A percentile compares a stretch with the other conserved stretches of the same genome.
phyloP scores from a whole-genome alignment of 2,329 filamentous ascomycete genomes.

The Xylaria polymorpha region DNA sequence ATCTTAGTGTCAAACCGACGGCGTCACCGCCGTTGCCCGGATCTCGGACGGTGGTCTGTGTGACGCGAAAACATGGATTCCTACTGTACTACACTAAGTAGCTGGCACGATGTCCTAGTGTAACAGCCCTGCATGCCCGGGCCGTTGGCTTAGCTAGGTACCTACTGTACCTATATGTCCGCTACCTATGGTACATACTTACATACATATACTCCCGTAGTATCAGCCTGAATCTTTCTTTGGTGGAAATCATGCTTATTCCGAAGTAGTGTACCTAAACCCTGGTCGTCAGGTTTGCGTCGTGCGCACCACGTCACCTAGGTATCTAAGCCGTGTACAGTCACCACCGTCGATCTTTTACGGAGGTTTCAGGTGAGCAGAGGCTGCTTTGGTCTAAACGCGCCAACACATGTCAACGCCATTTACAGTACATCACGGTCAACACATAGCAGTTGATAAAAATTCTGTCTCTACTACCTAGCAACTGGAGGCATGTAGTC shows the following conservation, averaged over 20 bases:
- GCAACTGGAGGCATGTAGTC: background rate
- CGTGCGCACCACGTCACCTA: slow-evolving; percentile 2
- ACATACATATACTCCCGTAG: background rate
- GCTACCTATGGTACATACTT: background rate
- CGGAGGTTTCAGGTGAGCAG: slow-evolving; percentile 8
- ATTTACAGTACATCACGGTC: background rate
- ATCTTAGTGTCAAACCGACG: background rate
- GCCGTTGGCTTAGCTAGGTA: background rate
- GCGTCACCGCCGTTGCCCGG: background rate
- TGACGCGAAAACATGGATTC: background rate
- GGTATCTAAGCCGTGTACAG: background rate
- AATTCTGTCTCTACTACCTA: background rate
- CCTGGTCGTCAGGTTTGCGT: slow-evolving; percentile 1
- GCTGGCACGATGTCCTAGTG: background rate
- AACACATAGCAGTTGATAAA: background rate
- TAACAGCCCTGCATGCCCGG: background rate
- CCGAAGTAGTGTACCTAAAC: background rate
- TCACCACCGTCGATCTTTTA: background rate
- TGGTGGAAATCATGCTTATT: background rate
- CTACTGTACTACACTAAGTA: background rate
- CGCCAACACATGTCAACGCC: background rate
- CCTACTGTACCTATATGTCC: too few relatives aligned
- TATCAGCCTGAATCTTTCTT: slow-evolving; percentile 17
- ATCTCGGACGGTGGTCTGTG: background rate
- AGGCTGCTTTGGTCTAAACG: background rate